phyloP scores from a whole-genome alignment of 2,329 filamentous ascomycete genomes.

The Phialophora macrospora region DNA sequence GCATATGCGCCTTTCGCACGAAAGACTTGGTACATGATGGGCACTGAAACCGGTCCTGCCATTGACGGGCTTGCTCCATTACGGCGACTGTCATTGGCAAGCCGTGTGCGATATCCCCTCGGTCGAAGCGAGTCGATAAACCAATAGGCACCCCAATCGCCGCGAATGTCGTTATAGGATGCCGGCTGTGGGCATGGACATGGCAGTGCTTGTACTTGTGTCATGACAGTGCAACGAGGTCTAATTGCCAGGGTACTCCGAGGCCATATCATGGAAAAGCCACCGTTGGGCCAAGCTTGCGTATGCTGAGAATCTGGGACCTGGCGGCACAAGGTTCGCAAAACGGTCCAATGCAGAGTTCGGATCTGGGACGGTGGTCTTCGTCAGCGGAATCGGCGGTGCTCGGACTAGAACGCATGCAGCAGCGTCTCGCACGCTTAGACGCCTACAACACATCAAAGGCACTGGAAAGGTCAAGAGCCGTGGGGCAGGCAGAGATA shows the following conservation, averaged over 20 bases:
- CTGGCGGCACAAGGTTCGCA: constrained; percentile 4
- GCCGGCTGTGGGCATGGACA: background rate
- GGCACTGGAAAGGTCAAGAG: background rate
- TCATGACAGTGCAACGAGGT: background rate
- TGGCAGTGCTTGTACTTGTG: background rate
- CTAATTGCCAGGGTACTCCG: background rate
- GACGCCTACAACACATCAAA: background rate
- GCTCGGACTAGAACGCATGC: background rate
- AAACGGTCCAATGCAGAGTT: background rate
- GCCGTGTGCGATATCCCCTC: background rate
- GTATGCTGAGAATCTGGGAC: background rate
- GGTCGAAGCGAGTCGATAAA: background rate
- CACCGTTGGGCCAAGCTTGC: background rate
- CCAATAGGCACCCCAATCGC: background rate
- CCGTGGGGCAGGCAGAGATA: constrained; percentile 4
- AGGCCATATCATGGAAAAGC: background rate
- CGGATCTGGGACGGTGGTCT: background rate
- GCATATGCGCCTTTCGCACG: constrained; percentile 37
- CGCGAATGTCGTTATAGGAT: background rate
- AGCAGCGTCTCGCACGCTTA: constrained; percentile 1
- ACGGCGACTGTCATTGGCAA: constrained; percentile 13
- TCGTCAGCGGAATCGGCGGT: background rate
- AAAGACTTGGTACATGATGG: constrained; percentile 30
- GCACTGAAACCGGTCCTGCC: constrained; percentile 29
- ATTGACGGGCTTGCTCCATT: constrained; percentile 28